Evolutionary conservation across 768 basidiomycete genomes (phyloP), one percentile per base, ranked within the genome.

Genomic region (Kwoniella europaea): DNA sequence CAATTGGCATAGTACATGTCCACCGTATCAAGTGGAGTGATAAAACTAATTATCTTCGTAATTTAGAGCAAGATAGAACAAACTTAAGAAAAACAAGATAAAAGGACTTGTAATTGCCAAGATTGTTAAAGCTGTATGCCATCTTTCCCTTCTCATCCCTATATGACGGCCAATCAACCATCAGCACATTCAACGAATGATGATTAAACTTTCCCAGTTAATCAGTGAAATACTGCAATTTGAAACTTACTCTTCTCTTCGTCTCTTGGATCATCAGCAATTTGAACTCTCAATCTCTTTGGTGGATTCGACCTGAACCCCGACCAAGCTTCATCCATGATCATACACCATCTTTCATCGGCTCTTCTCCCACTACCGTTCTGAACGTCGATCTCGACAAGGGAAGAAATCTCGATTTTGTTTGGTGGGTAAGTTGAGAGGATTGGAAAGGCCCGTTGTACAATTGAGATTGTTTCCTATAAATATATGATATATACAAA

Each of bases 381-480:
- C 27, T 50, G 5, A 73, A 42, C 42, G 10, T 70, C 70, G 0
- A 56, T 18, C 15, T 55, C 53, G 10, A 73, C 59, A 0, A 67
- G 61, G 9, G 63, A 65, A 12, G 72, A 58, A 61, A 76, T 76
- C 55, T 78, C 77, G 44, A 78, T 74, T 15, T 73, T 64, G 18
- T 75, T 57, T 4, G 69, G 15, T 6, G 73, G 71, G 61, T 74
- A 79, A 2, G 63, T 53, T 0, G 62, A 57, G 6, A 74, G 50
- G 6, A 24, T 24, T 1, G 73, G 61, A 59, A 79, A 73, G 3
- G 64, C 73, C 20, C 73, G 35, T 63, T 69, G 68, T 20, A 75
- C 77, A 10, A 73, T 73, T 15, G 56, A 41, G 61, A 71, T 68
- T 4, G 74, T 78, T 59, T 73, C 76, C 76, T 74, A 18, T 50